Conservation (phyloP, 2,329 filamentous ascomycete genomes). For the Colletotrichum tanaceti region DNA sequence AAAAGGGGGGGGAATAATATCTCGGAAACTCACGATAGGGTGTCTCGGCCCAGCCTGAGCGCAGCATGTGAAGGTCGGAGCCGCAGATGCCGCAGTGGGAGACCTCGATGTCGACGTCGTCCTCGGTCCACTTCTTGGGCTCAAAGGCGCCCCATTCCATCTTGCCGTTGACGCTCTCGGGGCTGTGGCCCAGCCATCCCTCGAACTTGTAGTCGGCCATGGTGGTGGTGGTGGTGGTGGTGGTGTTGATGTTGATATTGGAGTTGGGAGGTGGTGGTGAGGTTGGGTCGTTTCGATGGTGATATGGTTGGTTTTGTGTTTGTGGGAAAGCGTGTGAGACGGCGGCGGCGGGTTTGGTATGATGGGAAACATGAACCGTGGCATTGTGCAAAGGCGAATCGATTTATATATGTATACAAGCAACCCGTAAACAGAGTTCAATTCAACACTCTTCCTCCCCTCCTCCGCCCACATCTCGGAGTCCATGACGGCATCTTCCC, state of each 20-base stretch:
- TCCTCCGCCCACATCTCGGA: background rate
- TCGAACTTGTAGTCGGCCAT: constrained; percentile 60
- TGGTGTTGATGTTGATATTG: no score
- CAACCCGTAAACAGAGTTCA: background rate
- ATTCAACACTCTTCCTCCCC: no score
- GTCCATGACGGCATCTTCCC: constrained; percentile 37
- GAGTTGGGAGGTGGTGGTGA: background rate
- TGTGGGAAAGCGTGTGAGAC: background rate
- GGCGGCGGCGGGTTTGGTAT: no score
- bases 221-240: constrained; percentile 30
- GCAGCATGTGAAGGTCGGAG: constrained; percentile 69
- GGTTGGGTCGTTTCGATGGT: no score
- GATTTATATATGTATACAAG: constrained; percentile 33
- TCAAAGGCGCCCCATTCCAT: constrained; percentile 68
- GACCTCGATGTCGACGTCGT: constrained; percentile 73
- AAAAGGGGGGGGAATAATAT: no score
- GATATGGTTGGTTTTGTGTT: background rate
- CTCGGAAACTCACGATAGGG: constrained; percentile 51
- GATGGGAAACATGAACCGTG: background rate
- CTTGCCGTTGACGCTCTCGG: constrained; percentile 59
- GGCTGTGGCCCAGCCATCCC: constrained; percentile 61
- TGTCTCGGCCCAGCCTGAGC: constrained; percentile 63
- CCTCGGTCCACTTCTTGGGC: constrained; percentile 75
- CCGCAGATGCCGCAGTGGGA: constrained; percentile 76
- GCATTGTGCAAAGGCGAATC: background rate